Conservation (phyloP, 2,329 filamentous ascomycete species). For the Thielaviopsis ethacetica region DNA sequence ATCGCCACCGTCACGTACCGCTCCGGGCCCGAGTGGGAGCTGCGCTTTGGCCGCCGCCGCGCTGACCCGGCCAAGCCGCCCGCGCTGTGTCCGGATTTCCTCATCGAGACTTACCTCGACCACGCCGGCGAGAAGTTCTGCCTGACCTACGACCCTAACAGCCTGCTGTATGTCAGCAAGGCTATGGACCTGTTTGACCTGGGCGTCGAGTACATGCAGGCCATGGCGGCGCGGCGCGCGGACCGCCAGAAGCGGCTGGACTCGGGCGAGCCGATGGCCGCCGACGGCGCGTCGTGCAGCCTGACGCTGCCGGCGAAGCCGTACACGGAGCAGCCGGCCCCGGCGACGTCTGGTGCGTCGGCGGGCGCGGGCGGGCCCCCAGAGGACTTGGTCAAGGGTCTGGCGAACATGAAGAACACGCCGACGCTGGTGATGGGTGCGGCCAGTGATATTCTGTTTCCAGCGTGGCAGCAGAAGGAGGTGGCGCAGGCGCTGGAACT, state of each 20-base stretch:
- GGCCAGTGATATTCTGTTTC: conserved; percentile 89
- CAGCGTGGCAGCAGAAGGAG: conserved; percentile 94
- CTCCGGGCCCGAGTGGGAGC: conserved; percentile 94
- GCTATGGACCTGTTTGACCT: conserved; percentile 98
- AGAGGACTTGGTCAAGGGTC: conserved; percentile 60
- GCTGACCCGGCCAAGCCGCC: conserved; percentile 77
- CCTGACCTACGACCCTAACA: conserved; percentile 90
- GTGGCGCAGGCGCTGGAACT: conserved; percentile 68
- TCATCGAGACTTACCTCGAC: conserved; percentile 96
- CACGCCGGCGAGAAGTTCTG: conserved; percentile 98
- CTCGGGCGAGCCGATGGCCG: conserved; percentile 33
- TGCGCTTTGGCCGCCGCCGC: conserved; percentile 72
- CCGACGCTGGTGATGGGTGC: conserved; percentile 85
- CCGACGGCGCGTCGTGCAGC: conserved; percentile 38
- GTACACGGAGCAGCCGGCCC: conserved; percentile 64
- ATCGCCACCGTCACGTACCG: conserved; percentile 97
- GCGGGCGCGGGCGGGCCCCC: conserved; percentile 37
- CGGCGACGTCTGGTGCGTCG: conserved; percentile 21
- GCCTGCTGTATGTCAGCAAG: conserved; percentile 88
- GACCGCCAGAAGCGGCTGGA: conserved; percentile 43
- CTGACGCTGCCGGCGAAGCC: conserved; percentile 69
- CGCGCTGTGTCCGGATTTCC: conserved; percentile 88
- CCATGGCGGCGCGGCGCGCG: conserved; percentile 43
- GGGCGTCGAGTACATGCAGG: conserved; percentile 51
- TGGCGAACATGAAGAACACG: conserved; percentile 55